phyloP scores from a whole-genome alignment of 768 basidiomycete species.

The Calocybe gangraenosa region DNA sequence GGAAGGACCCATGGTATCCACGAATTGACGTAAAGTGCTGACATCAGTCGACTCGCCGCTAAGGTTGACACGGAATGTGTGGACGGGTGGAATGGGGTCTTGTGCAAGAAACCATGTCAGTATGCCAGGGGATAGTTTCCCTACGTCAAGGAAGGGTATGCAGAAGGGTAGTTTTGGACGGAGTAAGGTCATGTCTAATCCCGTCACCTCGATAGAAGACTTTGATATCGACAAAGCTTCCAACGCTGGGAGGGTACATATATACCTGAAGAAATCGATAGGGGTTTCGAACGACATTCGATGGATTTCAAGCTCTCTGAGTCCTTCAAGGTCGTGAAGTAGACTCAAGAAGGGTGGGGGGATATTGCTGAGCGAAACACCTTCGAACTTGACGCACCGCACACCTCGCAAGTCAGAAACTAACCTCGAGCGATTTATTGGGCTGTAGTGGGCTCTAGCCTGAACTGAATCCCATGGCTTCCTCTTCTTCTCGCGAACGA shows the following conservation, averaged over 20 bases:
- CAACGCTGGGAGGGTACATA: conserved; percentile 24
- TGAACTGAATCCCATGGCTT: background rate
- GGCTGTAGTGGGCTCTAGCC: conserved; percentile 11
- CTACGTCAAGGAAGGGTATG: conserved; percentile 20
- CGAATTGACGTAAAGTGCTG: conserved; percentile 13
- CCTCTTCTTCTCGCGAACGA: conserved; percentile 13
- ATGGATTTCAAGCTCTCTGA: conserved; percentile 23
- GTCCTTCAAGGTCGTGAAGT: conserved; percentile 21
- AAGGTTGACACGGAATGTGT: conserved; percentile 21
- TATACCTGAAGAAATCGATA: conserved; percentile 21
- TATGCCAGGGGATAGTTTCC: conserved; percentile 14
- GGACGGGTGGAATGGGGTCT: conserved; percentile 18
- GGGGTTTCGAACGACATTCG: conserved; percentile 21
- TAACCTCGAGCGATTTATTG: conserved; percentile 12
- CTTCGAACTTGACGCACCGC: conserved; percentile 19
- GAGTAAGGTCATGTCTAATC: conserved; percentile 10
- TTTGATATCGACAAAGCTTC: conserved; percentile 24
- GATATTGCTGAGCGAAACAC: conserved; percentile 22
- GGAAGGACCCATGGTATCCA: conserved; percentile 18
- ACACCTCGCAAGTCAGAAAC: conserved; percentile 11
- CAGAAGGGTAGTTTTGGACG: conserved; percentile 14
- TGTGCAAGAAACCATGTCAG: conserved; percentile 25
- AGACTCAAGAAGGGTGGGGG: conserved; percentile 24
- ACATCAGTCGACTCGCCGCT: conserved; percentile 6
- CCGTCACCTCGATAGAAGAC: conserved; percentile 16